phyloP scores from a whole-genome alignment of 108 stramenopile genomes.

The Skeletonema potamos region DNA sequence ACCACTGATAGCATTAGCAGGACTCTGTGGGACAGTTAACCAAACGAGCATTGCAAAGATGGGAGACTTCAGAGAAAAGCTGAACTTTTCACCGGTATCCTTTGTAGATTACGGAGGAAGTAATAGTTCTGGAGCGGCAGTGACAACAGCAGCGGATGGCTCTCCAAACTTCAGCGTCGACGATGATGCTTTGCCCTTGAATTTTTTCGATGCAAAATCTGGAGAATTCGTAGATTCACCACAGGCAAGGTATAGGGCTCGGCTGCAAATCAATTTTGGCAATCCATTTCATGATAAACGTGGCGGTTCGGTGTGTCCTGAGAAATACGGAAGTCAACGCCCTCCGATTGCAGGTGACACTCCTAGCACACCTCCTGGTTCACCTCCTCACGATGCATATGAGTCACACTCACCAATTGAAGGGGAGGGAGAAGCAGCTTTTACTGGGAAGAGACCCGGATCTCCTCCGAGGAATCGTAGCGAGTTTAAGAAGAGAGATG shows the following conservation, averaged over 20 bases:
- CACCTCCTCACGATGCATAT: conserved; percentile 73
- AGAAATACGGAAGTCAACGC: conserved; percentile 53
- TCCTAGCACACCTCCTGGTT: conserved; percentile 65
- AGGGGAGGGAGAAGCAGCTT: conserved; percentile 78
- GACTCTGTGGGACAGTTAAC: conserved; percentile 71
- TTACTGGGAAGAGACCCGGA: conserved; percentile 51
- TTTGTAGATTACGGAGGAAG: conserved; percentile 81
- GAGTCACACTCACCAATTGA: conserved; percentile 48
- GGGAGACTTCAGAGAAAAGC: conserved; percentile 79
- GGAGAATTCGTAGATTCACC: conserved; percentile 74
- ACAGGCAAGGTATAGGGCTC: conserved; percentile 60
- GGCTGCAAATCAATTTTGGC: conserved; percentile 74
- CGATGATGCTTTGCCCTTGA: conserved; percentile 74
- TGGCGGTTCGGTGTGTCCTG: conserved; percentile 70
- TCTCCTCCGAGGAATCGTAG: conserved; percentile 22
- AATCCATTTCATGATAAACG: conserved; percentile 80
- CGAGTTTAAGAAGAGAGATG: conserved; percentile 7
- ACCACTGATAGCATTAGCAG: conserved; percentile 59
- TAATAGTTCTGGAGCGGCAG: conserved; percentile 63
- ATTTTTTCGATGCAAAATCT: conserved; percentile 69
- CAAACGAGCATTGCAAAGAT: conserved; percentile 59
- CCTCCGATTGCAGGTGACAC: conserved; percentile 45
- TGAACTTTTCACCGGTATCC: conserved; percentile 60
- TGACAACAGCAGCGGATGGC: conserved; percentile 74
- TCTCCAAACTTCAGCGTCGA: conserved; percentile 75